phyloP scores from a whole-genome alignment of 495 filamentous ascomycete genomes.

The Trichoderma asperelloides region DNA sequence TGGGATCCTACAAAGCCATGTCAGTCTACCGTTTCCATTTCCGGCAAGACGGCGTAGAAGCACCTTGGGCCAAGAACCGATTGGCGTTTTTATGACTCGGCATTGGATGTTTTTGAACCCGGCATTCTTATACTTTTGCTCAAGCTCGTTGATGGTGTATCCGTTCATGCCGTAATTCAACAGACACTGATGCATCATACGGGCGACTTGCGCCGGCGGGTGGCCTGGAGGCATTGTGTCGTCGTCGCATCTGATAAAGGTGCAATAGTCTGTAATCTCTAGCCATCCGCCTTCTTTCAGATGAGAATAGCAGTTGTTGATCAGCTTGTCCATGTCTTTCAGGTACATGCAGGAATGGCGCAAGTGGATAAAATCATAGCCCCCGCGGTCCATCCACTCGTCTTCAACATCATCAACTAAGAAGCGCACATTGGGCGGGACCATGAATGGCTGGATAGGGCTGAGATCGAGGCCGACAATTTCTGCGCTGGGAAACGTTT shows the following conservation, averaged over 20 bases:
- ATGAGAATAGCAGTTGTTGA: slow-evolving; percentile 26
- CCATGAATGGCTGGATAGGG: slow-evolving; percentile 49
- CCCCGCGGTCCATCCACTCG: slow-evolving; percentile 40
- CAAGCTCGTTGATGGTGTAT: slow-evolving; percentile 39
- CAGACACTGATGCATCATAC: slow-evolving; percentile 21
- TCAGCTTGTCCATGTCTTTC: slow-evolving; percentile 36
- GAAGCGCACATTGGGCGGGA: slow-evolving; percentile 52
- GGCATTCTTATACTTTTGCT: slow-evolving; percentile 42
- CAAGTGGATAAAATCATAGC: slow-evolving; percentile 42
- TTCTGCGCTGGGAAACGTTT: slow-evolving; percentile 38
- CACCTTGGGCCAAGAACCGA: neutral
- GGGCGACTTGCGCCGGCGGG: neutral
- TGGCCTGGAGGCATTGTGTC: slow-evolving; percentile 15
- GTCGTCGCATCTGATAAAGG: slow-evolving; percentile 23
- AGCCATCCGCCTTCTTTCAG: slow-evolving; percentile 42
- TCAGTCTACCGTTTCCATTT: neutral
- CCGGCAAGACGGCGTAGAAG: neutral
- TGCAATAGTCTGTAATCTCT: slow-evolving; percentile 38
- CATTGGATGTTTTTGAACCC: slow-evolving; percentile 50
- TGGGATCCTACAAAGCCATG: neutral
- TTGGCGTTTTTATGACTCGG: slow-evolving; percentile 24
- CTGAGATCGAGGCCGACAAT: slow-evolving; percentile 60
- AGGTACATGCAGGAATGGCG: slow-evolving; percentile 39
- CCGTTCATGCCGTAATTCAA: slow-evolving; percentile 42
- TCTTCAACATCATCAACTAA: slow-evolving; percentile 54